Base-by-base conservation (phyloP, 2,329 filamentous ascomycete species). In the Colletotrichum trifolii region DNA sequence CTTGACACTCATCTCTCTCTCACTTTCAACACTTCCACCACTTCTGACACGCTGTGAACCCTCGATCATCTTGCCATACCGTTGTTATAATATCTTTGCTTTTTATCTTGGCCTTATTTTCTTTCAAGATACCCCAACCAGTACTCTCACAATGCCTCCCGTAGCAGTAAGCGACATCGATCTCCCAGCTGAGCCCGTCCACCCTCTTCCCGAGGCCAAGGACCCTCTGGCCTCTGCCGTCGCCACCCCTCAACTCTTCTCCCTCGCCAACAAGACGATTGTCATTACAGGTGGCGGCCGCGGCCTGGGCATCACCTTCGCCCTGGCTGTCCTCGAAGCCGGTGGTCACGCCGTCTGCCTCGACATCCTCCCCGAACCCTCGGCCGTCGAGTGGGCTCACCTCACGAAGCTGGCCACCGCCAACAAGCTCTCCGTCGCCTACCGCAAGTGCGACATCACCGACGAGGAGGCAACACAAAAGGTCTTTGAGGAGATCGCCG, bases 221-320 rank as follows among this genome's bases (percentile, higher is more conserved):
- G 71, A 75, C 49, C 74, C 76, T 9, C 73, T 76, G 6, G 68
- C 76, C 45, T 72, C 71, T 59, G 70, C 67, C 45, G 55, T 70
- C 9, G 54, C 73, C 5, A 72, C 71, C 7, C 66, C 66, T 40
- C 73, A 73, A 8, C 77, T 82, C 39, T 83, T 85, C 69, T 83
- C 82, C 5, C 79, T 85, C 9, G 72, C 75, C 46, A 76, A 76
- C 46, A 78, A 76, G 67, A 83, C 81, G 0, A 74, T 81, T 33
- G 78, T 76, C 40, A 83, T 86, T 46, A 86, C 84, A 1, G 83
- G 84, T 7, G 84, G 80, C 46, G 83, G 78, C 8, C 79, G 82
- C 13, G 83, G 84, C 12, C 75, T 86, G 1, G 84, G 84, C 12
- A 80, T 85, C 45, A 80, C 79, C 15, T 76, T 86, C 12, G 80